Evolutionary conservation across 495 filamentous ascomycete genomes (phyloP).

Genomic region (Penicillium dipodomyicola): DNA sequence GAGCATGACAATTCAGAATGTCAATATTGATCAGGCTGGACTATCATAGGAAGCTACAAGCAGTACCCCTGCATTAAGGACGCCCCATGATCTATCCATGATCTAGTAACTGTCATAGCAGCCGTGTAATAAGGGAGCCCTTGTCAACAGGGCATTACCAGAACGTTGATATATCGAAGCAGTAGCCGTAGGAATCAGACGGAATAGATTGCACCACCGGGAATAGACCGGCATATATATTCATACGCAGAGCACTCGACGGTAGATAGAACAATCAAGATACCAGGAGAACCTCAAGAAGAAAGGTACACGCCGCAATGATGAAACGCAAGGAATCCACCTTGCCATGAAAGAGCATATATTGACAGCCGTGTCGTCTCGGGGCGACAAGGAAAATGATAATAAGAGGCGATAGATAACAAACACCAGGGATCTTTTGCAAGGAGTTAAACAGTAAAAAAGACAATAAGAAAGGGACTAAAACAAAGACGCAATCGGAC

Average conservation of each 20-base stretch:
- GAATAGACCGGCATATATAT: not conserved
- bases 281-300: not conserved
- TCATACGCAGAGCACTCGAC: not conserved
- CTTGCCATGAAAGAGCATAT: conserved; percentile 24
- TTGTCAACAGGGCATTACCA: not conserved
- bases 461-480: conserved; percentile 16
- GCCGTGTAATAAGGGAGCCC: not conserved
- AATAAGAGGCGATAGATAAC: conserved; percentile 23
- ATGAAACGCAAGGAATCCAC: conserved; percentile 15
- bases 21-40: not conserved
- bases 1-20: not conserved
- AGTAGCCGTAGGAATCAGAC: not conserved
- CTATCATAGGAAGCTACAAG: not conserved
- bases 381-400: conserved; percentile 20
- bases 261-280: conserved; percentile 1
- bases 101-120: not conserved
- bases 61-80: too few relatives aligned
- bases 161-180: not conserved
- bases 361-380: conserved; percentile 33
- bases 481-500: conserved; percentile 28
- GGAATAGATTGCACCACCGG: not conserved
- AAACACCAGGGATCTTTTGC: conserved; percentile 24
- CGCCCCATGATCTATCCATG: not conserved
- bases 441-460: conserved; percentile 15
- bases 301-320: not conserved